These are phyloP conservation scores for Chytriomyces hyalinus DNA, from an alignment of 192 early-diverging fungal genomes.

Conservation along the genomic window DNA sequence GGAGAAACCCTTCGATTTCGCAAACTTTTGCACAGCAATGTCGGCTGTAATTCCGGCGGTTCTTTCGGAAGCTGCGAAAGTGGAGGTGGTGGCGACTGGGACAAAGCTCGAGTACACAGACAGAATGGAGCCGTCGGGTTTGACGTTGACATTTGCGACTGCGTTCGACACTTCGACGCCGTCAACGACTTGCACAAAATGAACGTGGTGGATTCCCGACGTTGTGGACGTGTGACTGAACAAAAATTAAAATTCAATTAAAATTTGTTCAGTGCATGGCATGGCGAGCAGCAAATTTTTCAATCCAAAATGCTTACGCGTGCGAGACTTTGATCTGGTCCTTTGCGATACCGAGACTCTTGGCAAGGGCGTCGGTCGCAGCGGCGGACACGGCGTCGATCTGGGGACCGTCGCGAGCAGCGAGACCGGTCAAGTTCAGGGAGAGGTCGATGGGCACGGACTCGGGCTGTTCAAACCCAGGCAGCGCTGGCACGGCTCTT, in stretches of 20 bases:
- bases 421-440: too few species aligned
- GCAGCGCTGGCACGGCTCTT: too few species aligned
- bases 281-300: not conserved
- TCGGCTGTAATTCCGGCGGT: not conserved
- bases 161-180: conserved; percentile 79
- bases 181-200: conserved; percentile 72
- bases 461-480: too few species aligned
- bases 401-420: too few species aligned
- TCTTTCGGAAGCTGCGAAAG: too few species aligned
- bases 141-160: conserved; percentile 85
- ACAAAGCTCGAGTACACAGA: conserved; percentile 43
- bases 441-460: too few species aligned
- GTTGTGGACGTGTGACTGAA: conserved; percentile 68
- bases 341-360: not conserved
- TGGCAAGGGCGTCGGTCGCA: not conserved
- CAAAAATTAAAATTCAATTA: not conserved
- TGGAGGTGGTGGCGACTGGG: not conserved
- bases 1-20: conserved; percentile 6
- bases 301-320: not conserved
- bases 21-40: conserved; percentile 9
- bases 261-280: not conserved
- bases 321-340: not conserved
- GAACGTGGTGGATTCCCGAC: conserved; percentile 80
- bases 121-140: conserved; percentile 69
- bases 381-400: not conserved